Conservation (phyloP, 164 flowering plant species). For the Cinnamomum chago region DNA sequence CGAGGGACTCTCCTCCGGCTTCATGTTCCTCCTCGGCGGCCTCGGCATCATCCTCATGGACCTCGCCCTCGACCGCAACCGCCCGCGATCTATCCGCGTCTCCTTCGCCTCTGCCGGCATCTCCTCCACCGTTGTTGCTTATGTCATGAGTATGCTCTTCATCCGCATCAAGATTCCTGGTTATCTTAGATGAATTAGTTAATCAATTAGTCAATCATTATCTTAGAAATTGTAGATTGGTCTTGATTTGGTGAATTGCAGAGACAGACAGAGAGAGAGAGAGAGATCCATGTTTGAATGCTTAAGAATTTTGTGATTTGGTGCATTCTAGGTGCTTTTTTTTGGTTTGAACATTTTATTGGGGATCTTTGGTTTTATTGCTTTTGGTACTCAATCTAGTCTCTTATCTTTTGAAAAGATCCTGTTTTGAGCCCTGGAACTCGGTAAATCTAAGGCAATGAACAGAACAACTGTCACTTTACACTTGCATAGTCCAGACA, state of each 20-base stretch:
- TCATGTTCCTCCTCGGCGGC: conserved; percentile 98
- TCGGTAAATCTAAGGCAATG: too few relatives aligned
- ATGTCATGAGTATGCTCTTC: conserved; percentile 94
- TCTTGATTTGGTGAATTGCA: too few relatives aligned
- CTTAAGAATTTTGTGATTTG: neutral
- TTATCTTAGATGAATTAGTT: conserved; percentile 43
- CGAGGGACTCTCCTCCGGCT: conserved; percentile 92
- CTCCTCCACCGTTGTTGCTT: conserved; percentile 56
- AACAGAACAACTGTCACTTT: too few relatives aligned
- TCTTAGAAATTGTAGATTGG: neutral
- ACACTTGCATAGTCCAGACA: too few relatives aligned
- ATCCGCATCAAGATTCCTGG: conserved; percentile 90
- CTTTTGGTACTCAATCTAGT: too few relatives aligned
- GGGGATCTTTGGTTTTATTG: neutral
- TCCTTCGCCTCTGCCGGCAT: conserved; percentile 72
- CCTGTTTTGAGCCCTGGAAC: too few relatives aligned
- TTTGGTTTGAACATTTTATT: neutral
- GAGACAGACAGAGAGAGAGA: too few relatives aligned
- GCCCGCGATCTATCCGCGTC: conserved; percentile 59
- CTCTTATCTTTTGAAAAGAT: too few relatives aligned
- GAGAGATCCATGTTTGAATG: neutral
- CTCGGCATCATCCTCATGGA: conserved; percentile 78
- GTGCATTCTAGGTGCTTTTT: neutral
- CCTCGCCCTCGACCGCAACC: conserved; percentile 67
- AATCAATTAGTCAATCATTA: neutral